These are phyloP conservation scores for Eragrostis curvula DNA, from an alignment of 176 grass and related monocot species.

Conservation along the genomic window DNA sequence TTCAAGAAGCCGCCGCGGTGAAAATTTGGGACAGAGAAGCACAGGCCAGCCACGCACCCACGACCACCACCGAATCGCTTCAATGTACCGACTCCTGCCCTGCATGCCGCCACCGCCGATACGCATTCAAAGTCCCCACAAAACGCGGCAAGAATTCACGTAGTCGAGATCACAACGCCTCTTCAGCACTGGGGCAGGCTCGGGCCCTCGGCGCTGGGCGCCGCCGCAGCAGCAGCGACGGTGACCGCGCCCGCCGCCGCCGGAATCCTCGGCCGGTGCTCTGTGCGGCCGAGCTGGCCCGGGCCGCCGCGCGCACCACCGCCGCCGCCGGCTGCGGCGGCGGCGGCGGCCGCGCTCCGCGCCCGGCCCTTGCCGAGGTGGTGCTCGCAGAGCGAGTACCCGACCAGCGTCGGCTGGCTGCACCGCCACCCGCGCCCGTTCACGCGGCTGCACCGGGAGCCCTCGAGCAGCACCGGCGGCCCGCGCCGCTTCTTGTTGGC, in stretches of 20 bases:
- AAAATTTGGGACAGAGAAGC: conserved; percentile 2
- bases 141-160: conserved; percentile 10
- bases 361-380: conserved; percentile 86
- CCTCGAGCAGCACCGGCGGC: conserved; percentile 62
- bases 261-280: conserved; percentile 25
- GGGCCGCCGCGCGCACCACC: conserved; percentile 10
- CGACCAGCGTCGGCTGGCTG: conserved; percentile 79
- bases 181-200: conserved; percentile 28
- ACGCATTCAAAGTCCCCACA: conserved; percentile 9
- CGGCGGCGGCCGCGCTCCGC: conserved; percentile 38
- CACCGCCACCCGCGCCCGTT: conserved; percentile 93
- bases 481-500: conserved; percentile 57
- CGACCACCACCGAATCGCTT: not conserved
- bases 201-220: conserved; percentile 16
- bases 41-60: no score
- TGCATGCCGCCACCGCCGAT: conserved; percentile 53
- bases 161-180: not conserved
- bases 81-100: conserved; percentile 44
- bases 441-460: conserved; percentile 87
- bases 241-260: not conserved
- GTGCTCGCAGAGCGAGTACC: conserved; percentile 90
- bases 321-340: no score
- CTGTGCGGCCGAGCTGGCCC: conserved; percentile 62
- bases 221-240: not conserved
- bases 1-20: not conserved